Evolutionary conservation across 192 early-diverging fungal genomes (phyloP).

Genomic region (Umbelopsis isabellina): DNA sequence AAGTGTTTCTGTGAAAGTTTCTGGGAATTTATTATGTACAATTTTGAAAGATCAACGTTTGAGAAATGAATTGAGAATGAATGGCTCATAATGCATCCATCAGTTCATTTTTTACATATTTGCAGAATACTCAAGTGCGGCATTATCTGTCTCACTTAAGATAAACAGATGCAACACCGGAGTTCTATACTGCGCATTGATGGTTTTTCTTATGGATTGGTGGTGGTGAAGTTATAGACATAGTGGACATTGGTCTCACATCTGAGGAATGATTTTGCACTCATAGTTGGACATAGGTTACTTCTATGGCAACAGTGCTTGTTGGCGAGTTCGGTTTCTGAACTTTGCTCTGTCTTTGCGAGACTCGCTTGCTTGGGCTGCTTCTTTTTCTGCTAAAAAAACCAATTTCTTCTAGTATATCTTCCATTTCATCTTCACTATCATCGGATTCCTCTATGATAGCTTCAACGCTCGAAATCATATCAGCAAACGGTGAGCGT

Average conservation of each 20-base stretch:
- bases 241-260: background rate
- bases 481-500: background rate
- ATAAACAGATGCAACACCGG: too few species aligned
- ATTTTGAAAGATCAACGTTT: background rate
- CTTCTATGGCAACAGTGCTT: constrained; percentile 2
- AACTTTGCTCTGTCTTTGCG: background rate
- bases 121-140: too few species aligned
- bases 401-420: background rate
- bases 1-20: background rate
- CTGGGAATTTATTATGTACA: constrained; percentile 8
- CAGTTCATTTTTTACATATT: too few species aligned
- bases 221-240: background rate
- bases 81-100: too few species aligned
- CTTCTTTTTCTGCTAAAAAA: background rate
- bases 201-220: too few species aligned
- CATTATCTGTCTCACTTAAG: too few species aligned
- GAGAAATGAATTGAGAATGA: background rate
- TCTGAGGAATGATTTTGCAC: background rate
- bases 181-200: too few species aligned
- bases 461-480: background rate
- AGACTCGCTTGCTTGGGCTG: background rate
- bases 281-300: constrained; percentile 1
- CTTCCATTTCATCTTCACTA: constrained; percentile 15
- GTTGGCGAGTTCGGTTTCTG: background rate
- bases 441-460: constrained; percentile 6